Evolutionary conservation across 2,329 filamentous ascomycete genomes (phyloP).

Genomic region (Chaetomium olivaceum): DNA sequence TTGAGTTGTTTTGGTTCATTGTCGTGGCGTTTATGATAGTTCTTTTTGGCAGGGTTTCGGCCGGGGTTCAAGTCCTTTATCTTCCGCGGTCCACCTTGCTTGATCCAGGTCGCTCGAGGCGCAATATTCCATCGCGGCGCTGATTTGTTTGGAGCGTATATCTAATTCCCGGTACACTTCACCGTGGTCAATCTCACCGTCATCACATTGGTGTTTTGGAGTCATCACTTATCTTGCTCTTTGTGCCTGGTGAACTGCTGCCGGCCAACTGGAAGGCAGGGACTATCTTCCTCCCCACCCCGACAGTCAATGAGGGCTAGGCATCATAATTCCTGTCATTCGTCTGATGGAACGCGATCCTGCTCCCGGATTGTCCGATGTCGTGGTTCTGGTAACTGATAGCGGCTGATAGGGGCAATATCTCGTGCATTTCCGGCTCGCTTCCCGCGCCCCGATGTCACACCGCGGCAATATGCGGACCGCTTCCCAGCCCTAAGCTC

Average conservation of each 20-base stretch:
- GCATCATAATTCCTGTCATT: background rate
- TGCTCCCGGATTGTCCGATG: background rate
- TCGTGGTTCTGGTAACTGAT: background rate
- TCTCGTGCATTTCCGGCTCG: slow-evolving; percentile 13
- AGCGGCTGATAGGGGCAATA: slow-evolving; percentile 16
- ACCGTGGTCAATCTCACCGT: background rate
- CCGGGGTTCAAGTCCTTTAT: background rate
- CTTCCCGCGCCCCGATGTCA: slow-evolving; percentile 17
- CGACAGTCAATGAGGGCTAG: background rate
- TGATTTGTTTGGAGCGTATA: background rate
- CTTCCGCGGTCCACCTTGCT: background rate
- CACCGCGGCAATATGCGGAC: slow-evolving; percentile 5
- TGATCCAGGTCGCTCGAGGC: background rate
- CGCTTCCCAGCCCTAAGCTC: background rate
- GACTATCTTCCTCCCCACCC: background rate
- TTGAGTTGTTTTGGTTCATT: slow-evolving; percentile 1
- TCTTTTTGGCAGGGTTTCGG: background rate
- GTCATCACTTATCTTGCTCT: background rate
- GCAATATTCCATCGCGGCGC: background rate
- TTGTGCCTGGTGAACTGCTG: background rate
- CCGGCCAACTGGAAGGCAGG: background rate
- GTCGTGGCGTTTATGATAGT: background rate
- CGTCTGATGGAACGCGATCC: background rate
- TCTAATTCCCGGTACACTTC: background rate
- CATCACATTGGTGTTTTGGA: background rate